Percentiles rank a stretch among this genome's conserved stretches.
phyloP scores from a whole-genome alignment of 768 basidiomycete genomes.

The Tricholoma flavovirens region DNA sequence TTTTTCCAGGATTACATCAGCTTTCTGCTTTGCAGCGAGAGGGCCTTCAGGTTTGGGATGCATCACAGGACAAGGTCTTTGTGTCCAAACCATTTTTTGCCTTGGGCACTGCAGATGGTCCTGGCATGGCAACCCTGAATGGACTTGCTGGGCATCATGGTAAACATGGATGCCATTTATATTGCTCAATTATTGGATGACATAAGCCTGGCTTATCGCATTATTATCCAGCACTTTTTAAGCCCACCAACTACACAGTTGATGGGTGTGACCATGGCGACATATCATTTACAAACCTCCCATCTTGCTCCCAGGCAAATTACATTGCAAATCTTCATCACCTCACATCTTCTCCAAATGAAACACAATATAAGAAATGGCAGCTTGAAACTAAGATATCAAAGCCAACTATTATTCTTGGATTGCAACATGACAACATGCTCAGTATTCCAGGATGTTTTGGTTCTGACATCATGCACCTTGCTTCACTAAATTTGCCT shows the following conservation, averaged over 20 bases:
- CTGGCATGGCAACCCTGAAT: not conserved
- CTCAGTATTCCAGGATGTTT: no score
- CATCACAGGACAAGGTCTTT: no score
- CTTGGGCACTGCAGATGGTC: no score
- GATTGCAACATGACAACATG: not conserved
- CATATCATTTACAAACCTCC: not conserved
- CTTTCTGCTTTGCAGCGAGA: conserved; percentile 10
- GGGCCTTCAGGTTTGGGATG: conserved; percentile 25
- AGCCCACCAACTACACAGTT: no score
- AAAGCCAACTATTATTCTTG: not conserved
- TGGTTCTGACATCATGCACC: no score
- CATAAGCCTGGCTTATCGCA: not conserved
- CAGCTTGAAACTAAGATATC: not conserved
- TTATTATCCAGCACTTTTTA: no score
- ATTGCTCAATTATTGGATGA: no score
- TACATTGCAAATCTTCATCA: conserved; percentile 15
- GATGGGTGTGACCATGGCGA: no score
- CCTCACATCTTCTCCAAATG: no score
- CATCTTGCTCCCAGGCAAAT: conserved; percentile 14
- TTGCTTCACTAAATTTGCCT: no score
- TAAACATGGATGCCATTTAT: not conserved
- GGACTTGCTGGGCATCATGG: not conserved
- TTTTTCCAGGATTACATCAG: no score
- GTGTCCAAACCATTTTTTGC: conserved; percentile 12
- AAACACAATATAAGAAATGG: conserved; percentile 3